Evolutionary conservation across 495 filamentous ascomycete species (phyloP).

Genomic region (Hypoxylon fragiforme): DNA sequence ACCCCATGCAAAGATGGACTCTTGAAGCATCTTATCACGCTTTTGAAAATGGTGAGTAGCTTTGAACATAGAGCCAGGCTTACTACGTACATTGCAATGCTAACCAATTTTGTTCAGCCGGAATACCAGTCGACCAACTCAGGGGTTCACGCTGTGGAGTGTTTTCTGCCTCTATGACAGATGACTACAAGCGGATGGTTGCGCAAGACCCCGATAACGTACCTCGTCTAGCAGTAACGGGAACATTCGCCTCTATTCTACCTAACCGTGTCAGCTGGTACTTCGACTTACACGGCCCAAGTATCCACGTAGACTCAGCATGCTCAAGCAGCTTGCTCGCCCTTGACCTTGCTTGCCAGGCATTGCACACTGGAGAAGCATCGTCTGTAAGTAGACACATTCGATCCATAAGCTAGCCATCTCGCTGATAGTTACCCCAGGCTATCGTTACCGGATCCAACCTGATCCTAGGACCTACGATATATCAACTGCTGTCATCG

Average conservation of each 20-base stretch:
- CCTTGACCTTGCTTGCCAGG: conserved; percentile 71
- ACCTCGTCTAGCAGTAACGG: conserved; percentile 28
- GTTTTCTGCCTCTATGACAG: conserved; percentile 36
- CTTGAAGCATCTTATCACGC: conserved; percentile 58
- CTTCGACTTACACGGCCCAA: conserved; percentile 47
- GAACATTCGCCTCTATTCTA: conserved; percentile 45
- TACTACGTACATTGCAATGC: background rate
- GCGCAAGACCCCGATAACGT: conserved; percentile 35
- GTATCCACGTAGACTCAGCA: conserved; percentile 74
- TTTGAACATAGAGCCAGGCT: background rate
- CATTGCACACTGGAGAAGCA: conserved; percentile 56
- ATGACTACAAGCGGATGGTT: conserved; percentile 37
- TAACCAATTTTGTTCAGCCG: conserved; percentile 22
- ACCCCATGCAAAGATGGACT: conserved; percentile 40
- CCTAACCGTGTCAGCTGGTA: conserved; percentile 58
- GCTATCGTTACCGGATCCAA: conserved; percentile 56
- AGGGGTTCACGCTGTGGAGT: conserved; percentile 34
- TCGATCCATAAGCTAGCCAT: background rate
- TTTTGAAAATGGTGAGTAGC: conserved; percentile 38
- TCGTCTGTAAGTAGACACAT: conserved; percentile 17
- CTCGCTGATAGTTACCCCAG: conserved; percentile 1
- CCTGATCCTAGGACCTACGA: conserved; percentile 52
- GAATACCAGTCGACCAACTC: conserved; percentile 26
- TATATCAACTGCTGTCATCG: conserved; percentile 32
- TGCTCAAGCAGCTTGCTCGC: conserved; percentile 69